These are phyloP conservation scores for Trichosporon faecale DNA, from an alignment of 1,284 basidiomycete species.

Conservation along the genomic window DNA sequence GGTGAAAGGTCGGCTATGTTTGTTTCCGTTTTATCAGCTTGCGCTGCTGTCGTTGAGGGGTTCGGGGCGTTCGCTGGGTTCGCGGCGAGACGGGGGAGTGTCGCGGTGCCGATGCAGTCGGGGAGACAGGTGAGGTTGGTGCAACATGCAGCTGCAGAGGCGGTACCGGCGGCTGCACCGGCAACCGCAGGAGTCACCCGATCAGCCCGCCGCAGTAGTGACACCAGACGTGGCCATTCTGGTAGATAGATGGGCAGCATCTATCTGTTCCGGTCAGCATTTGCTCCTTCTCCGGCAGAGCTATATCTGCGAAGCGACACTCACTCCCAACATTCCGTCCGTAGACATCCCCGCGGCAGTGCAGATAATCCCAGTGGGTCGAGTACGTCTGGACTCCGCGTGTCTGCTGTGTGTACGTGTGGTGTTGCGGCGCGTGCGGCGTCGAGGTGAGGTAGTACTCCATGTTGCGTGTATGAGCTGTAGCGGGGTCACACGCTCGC, in stretches of 20 bases:
- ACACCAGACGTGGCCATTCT: conserved; percentile 4
- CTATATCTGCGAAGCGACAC: neutral
- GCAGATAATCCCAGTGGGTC: neutral
- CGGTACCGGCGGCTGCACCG: too few relatives aligned
- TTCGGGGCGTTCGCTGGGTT: too few relatives aligned
- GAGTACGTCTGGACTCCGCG: neutral
- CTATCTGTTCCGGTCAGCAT: neutral
- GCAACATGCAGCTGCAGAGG: too few relatives aligned
- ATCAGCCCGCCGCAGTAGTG: conserved; percentile 2
- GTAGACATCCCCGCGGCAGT: neutral
- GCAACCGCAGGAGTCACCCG: neutral
- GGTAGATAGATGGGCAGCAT: conserved; percentile 1
- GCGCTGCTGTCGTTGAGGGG: too few relatives aligned
- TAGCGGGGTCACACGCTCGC: neutral
- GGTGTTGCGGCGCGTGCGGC: neutral
- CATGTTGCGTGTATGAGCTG: neutral
- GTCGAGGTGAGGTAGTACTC: neutral
- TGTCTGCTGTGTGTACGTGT: neutral
- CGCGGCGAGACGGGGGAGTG: too few relatives aligned
- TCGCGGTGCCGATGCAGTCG: too few relatives aligned
- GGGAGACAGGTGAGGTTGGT: too few relatives aligned
- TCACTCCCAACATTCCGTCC: conserved; percentile 2
- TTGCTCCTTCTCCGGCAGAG: neutral
- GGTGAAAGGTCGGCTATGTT: neutral
- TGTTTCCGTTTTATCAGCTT: neutral